Percentiles rank a stretch among this genome's conserved stretches.
These are phyloP conservation scores for Wickerhamomyces bovis DNA, from an alignment of 805 yeast species.

Conservation along the genomic window DNA sequence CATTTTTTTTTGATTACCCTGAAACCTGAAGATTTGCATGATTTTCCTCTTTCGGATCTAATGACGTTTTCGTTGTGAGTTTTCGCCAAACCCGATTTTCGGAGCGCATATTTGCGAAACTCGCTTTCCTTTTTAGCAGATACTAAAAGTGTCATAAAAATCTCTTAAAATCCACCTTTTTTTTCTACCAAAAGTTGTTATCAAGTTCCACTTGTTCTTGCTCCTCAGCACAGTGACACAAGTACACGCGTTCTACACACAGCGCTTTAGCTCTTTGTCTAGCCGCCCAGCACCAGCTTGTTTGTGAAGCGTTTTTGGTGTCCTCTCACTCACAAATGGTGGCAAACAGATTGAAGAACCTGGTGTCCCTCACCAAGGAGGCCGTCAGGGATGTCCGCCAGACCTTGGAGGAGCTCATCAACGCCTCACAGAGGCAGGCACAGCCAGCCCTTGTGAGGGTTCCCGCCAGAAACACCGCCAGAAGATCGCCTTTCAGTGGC, in stretches of 20 bases:
- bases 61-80: too few species aligned
- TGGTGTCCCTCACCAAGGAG: constrained; percentile 39
- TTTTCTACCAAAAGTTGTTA: not conserved
- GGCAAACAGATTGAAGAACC: constrained; percentile 34
- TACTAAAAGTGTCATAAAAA: not conserved
- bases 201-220: not conserved
- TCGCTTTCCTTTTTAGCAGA: not conserved
- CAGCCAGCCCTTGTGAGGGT: constrained; percentile 32
- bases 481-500: constrained; percentile 12
- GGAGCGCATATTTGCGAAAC: not conserved
- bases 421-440: constrained; percentile 28
- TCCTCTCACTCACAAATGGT: constrained; percentile 20
- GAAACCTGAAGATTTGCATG: too few species aligned
- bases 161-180: not conserved
- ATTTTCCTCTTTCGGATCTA: too few species aligned
- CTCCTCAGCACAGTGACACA: not conserved
- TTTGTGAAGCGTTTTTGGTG: not conserved
- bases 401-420: constrained; percentile 40
- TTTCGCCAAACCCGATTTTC: not conserved
- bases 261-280: not conserved
- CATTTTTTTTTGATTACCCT: too few species aligned
- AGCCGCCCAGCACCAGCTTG: not conserved
- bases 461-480: constrained; percentile 29
- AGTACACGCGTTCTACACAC: not conserved
- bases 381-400: constrained; percentile 42